Base-by-base conservation (phyloP, 2,329 filamentous ascomycete species). In the Penicillium sp. region DNA sequence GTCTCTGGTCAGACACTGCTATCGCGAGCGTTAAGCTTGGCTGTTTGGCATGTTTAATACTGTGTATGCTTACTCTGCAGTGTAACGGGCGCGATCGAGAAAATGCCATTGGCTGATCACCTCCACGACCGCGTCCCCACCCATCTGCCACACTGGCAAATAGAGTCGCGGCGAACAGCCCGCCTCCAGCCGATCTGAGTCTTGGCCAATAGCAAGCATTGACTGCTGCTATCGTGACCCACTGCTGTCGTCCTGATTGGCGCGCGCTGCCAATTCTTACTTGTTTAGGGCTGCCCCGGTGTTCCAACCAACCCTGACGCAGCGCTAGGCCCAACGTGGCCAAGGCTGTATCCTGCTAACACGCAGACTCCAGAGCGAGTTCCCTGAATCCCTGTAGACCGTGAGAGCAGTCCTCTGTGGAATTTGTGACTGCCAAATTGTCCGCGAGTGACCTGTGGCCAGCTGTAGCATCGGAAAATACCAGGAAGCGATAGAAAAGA, bases 131-230 rank as follows among this genome's bases (percentile, higher is more conserved):
- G 30, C 14, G 30, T 20, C n/a, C 3, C 47, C 30, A 30, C n/a
- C 11, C 30, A 8, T n/a, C 6, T 7, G 20, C 42, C 23, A 18
- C 9, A 9, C 40, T 5, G 40, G 40, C 40, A 4, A 43, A 43
- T 43, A 21, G 40, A 11, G 40, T 43, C 18, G 40, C n/a, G 18
- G 40, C 40, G 40, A 18, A 11, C n/a, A 18, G 40, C 40, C 40
- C n/a, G 40, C 40, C 40, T 43, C 43, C 52, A 48, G 52, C 52
- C 47, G 52, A 55, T 55, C 45, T 55, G 52, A 55, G 23, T 55
- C 52, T 48, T 55, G 33, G 8, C 52, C 52, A 55, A 18, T 55
- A 6, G 40, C 4, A 43, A n/a, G 14, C 30, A 18, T 23, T 4
- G 12, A 16, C 18, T 48, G 47, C 30, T 30, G 43, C 42, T 23